These are phyloP conservation scores for Apiosordaria backusii DNA, from an alignment of 495 filamentous ascomycete species.

Conservation along the genomic window DNA sequence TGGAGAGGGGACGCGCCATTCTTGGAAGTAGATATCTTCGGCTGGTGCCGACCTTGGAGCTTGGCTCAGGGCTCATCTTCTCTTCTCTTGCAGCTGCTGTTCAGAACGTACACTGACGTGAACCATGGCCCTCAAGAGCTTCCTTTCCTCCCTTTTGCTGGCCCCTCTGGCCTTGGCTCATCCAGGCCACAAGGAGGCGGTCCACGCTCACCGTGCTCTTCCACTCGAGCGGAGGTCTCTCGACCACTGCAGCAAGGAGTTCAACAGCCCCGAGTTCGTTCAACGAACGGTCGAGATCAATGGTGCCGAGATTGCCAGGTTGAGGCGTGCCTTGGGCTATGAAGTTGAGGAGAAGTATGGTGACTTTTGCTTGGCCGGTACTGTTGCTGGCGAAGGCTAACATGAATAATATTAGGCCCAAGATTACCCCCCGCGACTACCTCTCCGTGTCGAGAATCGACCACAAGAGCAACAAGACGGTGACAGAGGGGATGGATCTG, in stretches of 20 bases:
- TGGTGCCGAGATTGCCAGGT: conserved; percentile 25
- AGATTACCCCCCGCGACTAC: conserved; percentile 30
- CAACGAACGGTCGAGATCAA: conserved; percentile 31
- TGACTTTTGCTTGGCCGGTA: too few relatives aligned
- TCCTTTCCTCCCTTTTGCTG: conserved; percentile 27
- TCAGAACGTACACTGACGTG: background rate
- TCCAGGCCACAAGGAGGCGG: conserved; percentile 27
- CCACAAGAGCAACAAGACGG: conserved; percentile 58
- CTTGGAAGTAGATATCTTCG: conserved; percentile 3
- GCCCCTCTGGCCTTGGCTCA: conserved; percentile 30
- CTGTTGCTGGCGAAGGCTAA: background rate
- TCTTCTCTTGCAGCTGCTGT: conserved; percentile 2
- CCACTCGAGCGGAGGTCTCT: conserved; percentile 31
- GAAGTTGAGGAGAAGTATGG: conserved; percentile 18
- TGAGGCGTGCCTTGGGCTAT: conserved; percentile 23
- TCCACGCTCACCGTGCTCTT: conserved; percentile 24
- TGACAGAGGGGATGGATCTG: conserved; percentile 46
- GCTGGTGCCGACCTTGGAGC: background rate
- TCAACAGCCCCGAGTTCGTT: conserved; percentile 30
- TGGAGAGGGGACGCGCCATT: background rate
- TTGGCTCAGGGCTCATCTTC: background rate
- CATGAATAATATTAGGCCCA: conserved; percentile 12
- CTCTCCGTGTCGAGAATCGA: conserved; percentile 30
- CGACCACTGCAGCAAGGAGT: conserved; percentile 31
- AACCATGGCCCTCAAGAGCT: conserved; percentile 29